A percentile compares a stretch with the other conserved stretches of the same genome.
phyloP scores from a whole-genome alignment of 164 flowering plant genomes.

The Stephania cephalantha region DNA sequence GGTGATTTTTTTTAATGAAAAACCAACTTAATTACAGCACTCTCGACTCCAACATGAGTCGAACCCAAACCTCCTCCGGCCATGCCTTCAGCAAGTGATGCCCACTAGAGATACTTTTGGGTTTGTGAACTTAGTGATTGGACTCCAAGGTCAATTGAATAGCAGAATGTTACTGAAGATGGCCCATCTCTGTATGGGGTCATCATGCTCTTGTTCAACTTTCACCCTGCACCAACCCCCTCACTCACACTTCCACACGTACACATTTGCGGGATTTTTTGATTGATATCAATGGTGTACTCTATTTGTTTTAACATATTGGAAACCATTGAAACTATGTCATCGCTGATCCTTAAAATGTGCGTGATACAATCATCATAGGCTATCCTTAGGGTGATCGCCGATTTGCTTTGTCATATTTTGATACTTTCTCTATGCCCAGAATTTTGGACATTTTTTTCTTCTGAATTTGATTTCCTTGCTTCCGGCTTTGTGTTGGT shows the following conservation, averaged over 20 bases:
- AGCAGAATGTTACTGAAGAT: background rate
- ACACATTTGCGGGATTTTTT: background rate
- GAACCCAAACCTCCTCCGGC: too few relatives aligned
- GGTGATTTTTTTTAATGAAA: too few relatives aligned
- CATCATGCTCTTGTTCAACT: background rate
- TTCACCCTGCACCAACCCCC: too few relatives aligned
- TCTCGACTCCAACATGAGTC: too few relatives aligned
- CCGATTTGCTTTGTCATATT: background rate
- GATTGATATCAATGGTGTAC: background rate
- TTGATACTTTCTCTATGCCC: background rate
- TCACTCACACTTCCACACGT: too few relatives aligned
- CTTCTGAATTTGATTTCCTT: constrained; percentile 20
- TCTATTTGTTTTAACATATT: background rate
- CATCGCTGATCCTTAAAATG: background rate
- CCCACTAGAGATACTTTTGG: too few relatives aligned
- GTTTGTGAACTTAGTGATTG: background rate
- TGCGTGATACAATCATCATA: background rate
- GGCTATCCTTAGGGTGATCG: background rate
- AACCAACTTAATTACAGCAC: too few relatives aligned
- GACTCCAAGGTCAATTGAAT: background rate
- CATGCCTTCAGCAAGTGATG: too few relatives aligned
- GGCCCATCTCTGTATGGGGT: background rate
- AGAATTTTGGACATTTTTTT: background rate
- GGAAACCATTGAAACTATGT: background rate
- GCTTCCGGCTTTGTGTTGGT: constrained; percentile 18